Conservation (phyloP, 1,284 basidiomycete species). For the Cryptococcus sp. region DNA sequence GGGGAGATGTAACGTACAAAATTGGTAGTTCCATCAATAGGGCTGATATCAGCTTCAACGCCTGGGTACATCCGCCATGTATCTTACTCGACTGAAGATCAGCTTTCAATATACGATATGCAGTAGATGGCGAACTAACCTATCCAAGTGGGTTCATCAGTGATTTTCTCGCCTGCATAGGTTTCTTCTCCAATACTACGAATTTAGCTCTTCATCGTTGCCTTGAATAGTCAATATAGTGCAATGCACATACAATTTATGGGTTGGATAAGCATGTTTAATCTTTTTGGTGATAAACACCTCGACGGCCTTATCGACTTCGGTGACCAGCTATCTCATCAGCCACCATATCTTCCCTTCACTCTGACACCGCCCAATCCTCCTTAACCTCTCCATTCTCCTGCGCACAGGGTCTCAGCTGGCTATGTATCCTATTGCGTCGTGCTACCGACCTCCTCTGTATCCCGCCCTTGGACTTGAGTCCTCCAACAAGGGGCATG, state of each 20-base stretch:
- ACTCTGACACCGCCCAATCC: no score
- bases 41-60: conserved; percentile 22
- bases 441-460: no score
- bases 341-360: not conserved
- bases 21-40: conserved; percentile 68
- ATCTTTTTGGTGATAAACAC: conserved; percentile 74
- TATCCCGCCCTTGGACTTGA: no score
- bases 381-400: no score
- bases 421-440: not conserved
- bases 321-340: conserved; percentile 68
- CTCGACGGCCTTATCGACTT: conserved; percentile 91
- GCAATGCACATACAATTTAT: conserved; percentile 65
- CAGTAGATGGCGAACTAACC: conserved; percentile 57
- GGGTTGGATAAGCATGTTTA: conserved; percentile 63
- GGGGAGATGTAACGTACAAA: conserved; percentile 61
- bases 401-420: not conserved
- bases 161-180: conserved; percentile 69
- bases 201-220: not conserved
- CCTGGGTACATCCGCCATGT: not conserved
- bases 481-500: not conserved
- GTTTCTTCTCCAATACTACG: conserved; percentile 84
- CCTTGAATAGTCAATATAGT: conserved; percentile 6
- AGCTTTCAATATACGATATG: conserved; percentile 5
- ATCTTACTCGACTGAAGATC: conserved; percentile 33
- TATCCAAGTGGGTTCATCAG: conserved; percentile 86